A percentile compares a stretch with the other conserved stretches of the same genome.
These are phyloP conservation scores for Hymenotorrendiella dingleyae DNA, from an alignment of 2,329 filamentous ascomycete species.

Conservation along the genomic window DNA sequence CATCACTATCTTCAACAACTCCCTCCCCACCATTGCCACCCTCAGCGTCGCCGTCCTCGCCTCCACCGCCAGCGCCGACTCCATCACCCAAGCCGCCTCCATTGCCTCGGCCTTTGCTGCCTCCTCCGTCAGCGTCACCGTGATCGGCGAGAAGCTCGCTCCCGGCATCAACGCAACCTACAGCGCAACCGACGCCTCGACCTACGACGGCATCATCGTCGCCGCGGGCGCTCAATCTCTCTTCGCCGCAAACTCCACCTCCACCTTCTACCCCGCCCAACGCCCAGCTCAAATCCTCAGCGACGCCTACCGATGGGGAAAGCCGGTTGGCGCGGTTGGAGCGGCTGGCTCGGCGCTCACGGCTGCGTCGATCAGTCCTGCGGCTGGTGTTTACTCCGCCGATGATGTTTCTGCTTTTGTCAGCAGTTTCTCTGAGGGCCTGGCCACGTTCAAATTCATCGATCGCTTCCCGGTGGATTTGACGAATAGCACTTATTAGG, in stretches of 20 bases:
- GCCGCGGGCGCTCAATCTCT: constrained; percentile 46
- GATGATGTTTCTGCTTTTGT: constrained; percentile 36
- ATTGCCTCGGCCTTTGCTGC: constrained; percentile 45
- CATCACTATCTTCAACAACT: constrained; percentile 52
- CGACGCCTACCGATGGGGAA: constrained; percentile 62
- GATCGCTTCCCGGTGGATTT: constrained; percentile 56
- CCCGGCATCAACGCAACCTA: constrained; percentile 58
- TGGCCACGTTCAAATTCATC: constrained; percentile 60
- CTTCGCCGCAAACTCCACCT: constrained; percentile 40
- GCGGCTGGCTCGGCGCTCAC: constrained; percentile 26
- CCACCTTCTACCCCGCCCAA: constrained; percentile 56
- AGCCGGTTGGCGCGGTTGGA: constrained; percentile 59
- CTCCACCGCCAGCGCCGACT: constrained; percentile 37
- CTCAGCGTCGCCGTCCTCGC: constrained; percentile 60
- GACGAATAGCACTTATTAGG: too few relatives aligned
- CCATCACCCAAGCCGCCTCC: constrained; percentile 41
- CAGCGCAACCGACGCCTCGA: constrained; percentile 54
- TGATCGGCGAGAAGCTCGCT: constrained; percentile 55
- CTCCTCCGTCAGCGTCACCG: constrained; percentile 48
- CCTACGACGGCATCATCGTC: constrained; percentile 59
- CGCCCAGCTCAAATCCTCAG: constrained; percentile 58
- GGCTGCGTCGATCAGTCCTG: constrained; percentile 31
- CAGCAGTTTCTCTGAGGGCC: constrained; percentile 46
- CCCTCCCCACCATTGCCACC: constrained; percentile 54
- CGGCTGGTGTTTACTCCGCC: constrained; percentile 36